Base-by-base conservation (phyloP, 768 basidiomycete species). In the Tubosaeta brunneosetosa region DNA sequence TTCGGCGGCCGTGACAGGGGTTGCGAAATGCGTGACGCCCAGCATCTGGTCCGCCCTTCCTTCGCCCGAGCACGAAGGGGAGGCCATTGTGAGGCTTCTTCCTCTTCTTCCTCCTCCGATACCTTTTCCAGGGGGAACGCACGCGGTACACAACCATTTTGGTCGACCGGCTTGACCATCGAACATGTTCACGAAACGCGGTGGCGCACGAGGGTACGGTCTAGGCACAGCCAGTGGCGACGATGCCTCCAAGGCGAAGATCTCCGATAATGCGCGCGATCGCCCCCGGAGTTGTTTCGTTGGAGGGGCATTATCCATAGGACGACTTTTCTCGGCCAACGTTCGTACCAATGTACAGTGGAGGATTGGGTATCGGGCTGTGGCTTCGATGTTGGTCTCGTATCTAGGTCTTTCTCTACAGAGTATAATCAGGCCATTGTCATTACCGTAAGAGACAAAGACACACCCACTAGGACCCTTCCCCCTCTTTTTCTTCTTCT, bases 151-250 rank as follows among this genome's bases (percentile, higher is more conserved):
- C 44, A 52, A 3, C 61, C 66, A 6, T 42, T 53, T 45, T 41
- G 52, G 40, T 63, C 55, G 6, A 63, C 66, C 40, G 65, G 42
- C 57, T 36, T 54, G 52, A 0, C 65, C 58, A 3, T 42, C 51
- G 2, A 67, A 4, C 3, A 53, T 56, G 4, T 65, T 33, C 17
- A 58, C 63, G 8, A 63, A 3, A 9, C 58, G 65, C 2, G 66
- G 65, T 3, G 66, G 65, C 7, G 57, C 61, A n/a, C 54, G 59
- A 8, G 51, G 41, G 19, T 49, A 33, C 9, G 33, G 17, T 19
- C 27, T 0, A 27, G 52, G 27, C 33, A 33, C 16, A 17, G 12
- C 37, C 1, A 34, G 41, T 17, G 66, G 55, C n/a, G 65, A 56
- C 0, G 61, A 16, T 25, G 63, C 45, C 22, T 55, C 41, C 0